Evolutionary conservation across 23 red algal genomes (phyloP), one percentile per base, ranked within the genome.

Genomic region (Chondrus crispus): DNA sequence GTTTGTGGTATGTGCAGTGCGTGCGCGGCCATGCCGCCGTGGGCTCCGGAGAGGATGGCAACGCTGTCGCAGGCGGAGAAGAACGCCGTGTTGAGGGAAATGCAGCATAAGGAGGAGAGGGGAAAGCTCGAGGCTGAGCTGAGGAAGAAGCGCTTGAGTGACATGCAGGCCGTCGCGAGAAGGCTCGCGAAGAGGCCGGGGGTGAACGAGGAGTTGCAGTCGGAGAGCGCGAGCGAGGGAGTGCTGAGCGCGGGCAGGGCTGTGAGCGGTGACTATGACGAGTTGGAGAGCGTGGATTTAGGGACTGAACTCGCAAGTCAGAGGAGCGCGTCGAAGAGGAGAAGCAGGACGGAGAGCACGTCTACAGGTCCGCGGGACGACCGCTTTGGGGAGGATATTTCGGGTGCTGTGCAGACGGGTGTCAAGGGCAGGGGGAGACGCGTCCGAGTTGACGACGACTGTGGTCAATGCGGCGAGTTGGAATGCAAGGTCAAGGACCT

Each of bases 1-100:
- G 46, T 50, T 20, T 92, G 89, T 38, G 89, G 89, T 3, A 92
- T 92, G 89, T 92, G 89, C 54, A 60, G 75, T 58, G 58, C 45
- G 44, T 92, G 89, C 30, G 77, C 60, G 2, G 77, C 29, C 16
- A 73, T 84, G 79, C 89, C 89, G 26, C 89, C 77, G 7, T 92
- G 89, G 89, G 89, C 89, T 37, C 89, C 89, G 38, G 89, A 92
- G 66, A 37, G 89, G 37, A 14, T 92, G 29, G 60, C 54, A 22
- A 28, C 55, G n/a, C 45, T 92, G 89, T 54, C 77, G 7, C 26
- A 82, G 37, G 50, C 69, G 63, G 77, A 92, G 44, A 50, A 77
- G 7, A 68, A 51, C 24, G 58, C 44, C 4, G 89, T 92, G 16
- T 63, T 81, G 77, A 39, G 57, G 77, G 64, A 92, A 55, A 24